phyloP scores from a whole-genome alignment of 2,329 filamentous ascomycete genomes.

The Acrocalymma vagum region DNA sequence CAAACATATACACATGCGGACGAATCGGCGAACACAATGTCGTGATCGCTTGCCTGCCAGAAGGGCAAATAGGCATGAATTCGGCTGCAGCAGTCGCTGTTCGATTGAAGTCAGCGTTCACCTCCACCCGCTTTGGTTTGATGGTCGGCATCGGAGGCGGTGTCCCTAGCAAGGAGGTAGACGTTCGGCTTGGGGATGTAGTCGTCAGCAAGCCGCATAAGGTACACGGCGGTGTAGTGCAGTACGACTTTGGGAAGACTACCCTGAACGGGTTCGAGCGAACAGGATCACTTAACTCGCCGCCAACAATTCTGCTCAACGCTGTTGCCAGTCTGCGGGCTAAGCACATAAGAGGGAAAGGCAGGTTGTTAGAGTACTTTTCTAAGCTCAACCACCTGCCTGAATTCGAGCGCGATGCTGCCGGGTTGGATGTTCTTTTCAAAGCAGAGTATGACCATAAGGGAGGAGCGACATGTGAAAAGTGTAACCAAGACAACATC shows the following conservation, averaged over 20 bases:
- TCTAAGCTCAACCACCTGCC: too few relatives aligned
- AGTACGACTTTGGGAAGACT: conserved; percentile 12
- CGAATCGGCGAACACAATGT: conserved; percentile 41
- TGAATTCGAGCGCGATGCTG: too few relatives aligned
- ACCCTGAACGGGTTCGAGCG: not conserved
- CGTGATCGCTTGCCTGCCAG: conserved; percentile 37
- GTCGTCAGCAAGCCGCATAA: conserved; percentile 13
- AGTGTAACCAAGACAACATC: too few relatives aligned
- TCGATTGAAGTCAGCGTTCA: conserved; percentile 37
- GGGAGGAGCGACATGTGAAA: too few relatives aligned
- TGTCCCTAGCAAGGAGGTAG: too few relatives aligned
- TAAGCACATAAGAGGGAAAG: too few relatives aligned
- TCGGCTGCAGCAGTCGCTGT: conserved; percentile 36
- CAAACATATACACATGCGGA: conserved; percentile 30
- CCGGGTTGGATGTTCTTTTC: too few relatives aligned
- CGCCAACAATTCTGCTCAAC: too few relatives aligned
- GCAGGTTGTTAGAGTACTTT: too few relatives aligned
- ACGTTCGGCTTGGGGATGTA: conserved; percentile 19
- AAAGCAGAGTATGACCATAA: too few relatives aligned
- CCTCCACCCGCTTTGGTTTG: conserved; percentile 42
- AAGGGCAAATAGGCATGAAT: conserved; percentile 36
- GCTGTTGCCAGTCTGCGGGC: too few relatives aligned
- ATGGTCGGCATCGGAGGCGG: conserved; percentile 53
- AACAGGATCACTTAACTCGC: too few relatives aligned
- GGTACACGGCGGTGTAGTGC: conserved; percentile 11